Base-by-base conservation (phyloP, 208 protist species). In the Blechomonas ayalai region DNA sequence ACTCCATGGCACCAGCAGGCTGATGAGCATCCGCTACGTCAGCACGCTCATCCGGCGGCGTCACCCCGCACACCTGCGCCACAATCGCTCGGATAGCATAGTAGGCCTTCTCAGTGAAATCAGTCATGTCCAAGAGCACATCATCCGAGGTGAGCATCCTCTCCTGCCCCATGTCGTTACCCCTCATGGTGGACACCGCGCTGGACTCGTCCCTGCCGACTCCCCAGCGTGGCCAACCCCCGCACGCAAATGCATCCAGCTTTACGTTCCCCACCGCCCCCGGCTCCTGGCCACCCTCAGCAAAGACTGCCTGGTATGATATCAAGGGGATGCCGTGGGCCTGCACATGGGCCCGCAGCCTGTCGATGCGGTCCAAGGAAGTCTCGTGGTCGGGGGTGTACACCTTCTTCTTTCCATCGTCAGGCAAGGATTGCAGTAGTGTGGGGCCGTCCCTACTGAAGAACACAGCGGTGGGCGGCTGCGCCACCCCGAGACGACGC, bases 41-140 rank as follows among this genome's bases (percentile, higher is more conserved):
- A 23, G 12, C 22, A 22, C 7, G 15, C 3, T 38, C 33, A 15
- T 28, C 24, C 16, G 42, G 48, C n/a, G 29, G 36, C 1, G 12
- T 50, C 23, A 72, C 58, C 5, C 47, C 68, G 47, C 60, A 85
- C 6, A 67, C 54, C 4, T 53, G 59, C 12, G 45, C 19, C 23
- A 91, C 62, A 31, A 81, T 62, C 7, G 54, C 38, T 25, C 73
- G 67, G 16, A 91, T 45, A 7, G 65, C 72, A 5, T 24, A 9
- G 43, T 81, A 80, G 5, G 78, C 71, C 43, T 85, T 87, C 7
- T 18, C 27, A 0, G 69, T 59, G 35, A 91, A 91, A 44, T 91
- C 78, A 5, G 46, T 60, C 72, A 87, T 82, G 48, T 91, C 72
- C 0, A 91, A 55, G 13, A 59, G 58, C 13, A 84, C 67, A 23